Evolutionary conservation across 2,329 filamentous ascomycete species (phyloP), one percentile per base, ranked within the genome.

Genomic region (Talaromyces marneffei): DNA sequence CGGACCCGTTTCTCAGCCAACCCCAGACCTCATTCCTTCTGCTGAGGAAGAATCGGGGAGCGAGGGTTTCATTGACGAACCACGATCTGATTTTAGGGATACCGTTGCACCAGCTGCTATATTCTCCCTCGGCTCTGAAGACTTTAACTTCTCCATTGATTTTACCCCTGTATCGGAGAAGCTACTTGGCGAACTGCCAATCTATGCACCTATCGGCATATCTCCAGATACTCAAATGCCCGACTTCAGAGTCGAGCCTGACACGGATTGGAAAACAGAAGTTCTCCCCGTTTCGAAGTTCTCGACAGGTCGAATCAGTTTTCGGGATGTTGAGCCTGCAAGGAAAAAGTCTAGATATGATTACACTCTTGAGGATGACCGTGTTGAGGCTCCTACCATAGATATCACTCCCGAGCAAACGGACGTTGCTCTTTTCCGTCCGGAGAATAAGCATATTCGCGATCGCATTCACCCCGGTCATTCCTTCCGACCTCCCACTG

Each of bases 391-490:
- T 54, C 72, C 75, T 23, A 68, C 75, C 18, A 61, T 74, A 44
- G 81, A 84, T 44, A 71, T 92, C 8, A 82, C 84, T 1, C 87
- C 92, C 0, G 85, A 89, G 65, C 87, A 88, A 65, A 85, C 82
- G 1, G 85, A 90, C 63, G 91, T 97, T 62, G 92, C 93, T 1
- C 79, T 99, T 0, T 99, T 99, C 76, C 87, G 90, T 65, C 87
- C 91, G 0, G 90, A 96, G 63, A 93, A 95, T 78, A 95, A 93
- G 74, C 84, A 87, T 59, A 92, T 97, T 42, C 86, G 93, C 61
- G 93, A 97, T 71, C 85, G 94, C 16, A 84, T 99, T 4, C 91
- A 97, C 71, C 90, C 91, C 9, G 90, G 90, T 8, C 92, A 97
- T 73, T 90, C 93, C 64, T 97, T 99, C 79, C 84, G 92, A 59